phyloP scores from a whole-genome alignment of 805 yeast species.

The Teunomyces funiuensis region DNA sequence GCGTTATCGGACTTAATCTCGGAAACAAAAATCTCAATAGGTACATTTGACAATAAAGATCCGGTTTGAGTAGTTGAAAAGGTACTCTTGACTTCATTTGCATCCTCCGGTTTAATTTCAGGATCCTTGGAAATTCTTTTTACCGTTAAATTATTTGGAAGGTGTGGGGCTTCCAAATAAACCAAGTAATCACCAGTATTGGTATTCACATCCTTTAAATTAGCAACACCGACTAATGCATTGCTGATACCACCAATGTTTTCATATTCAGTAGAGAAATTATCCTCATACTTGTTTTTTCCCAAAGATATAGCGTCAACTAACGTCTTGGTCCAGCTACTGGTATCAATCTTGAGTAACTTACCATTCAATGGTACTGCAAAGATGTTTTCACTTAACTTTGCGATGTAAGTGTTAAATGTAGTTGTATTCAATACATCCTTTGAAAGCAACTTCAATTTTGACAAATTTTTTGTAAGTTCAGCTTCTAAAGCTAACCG shows the following conservation, averaged over 20 bases:
- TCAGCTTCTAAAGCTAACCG: neutral
- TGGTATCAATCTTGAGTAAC: neutral
- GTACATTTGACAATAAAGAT: neutral
- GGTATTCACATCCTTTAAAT: constrained; percentile 25
- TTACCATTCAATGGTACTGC: neutral
- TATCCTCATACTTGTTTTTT: neutral
- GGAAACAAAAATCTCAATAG: constrained; percentile 1
- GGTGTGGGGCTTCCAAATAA: neutral
- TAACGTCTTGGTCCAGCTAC: neutral
- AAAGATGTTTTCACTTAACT: neutral
- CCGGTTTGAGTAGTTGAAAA: too few relatives aligned
- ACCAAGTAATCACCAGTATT: constrained; percentile 31
- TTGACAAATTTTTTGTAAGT: neutral
- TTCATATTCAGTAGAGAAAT: neutral
- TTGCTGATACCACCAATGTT: neutral
- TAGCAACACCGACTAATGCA: constrained; percentile 9
- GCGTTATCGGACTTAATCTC: neutral
- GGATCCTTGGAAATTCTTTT: neutral
- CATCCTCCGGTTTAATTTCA: neutral
- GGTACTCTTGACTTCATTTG: neutral
- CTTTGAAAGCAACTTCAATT: neutral
- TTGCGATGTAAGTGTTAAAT: neutral
- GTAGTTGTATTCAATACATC: constrained; percentile 2
- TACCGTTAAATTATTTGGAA: constrained; percentile 1
- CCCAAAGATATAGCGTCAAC: neutral